Evolutionary conservation across 169 alveolate species (phyloP).

Genomic region (Plasmodium vivax): DNA sequence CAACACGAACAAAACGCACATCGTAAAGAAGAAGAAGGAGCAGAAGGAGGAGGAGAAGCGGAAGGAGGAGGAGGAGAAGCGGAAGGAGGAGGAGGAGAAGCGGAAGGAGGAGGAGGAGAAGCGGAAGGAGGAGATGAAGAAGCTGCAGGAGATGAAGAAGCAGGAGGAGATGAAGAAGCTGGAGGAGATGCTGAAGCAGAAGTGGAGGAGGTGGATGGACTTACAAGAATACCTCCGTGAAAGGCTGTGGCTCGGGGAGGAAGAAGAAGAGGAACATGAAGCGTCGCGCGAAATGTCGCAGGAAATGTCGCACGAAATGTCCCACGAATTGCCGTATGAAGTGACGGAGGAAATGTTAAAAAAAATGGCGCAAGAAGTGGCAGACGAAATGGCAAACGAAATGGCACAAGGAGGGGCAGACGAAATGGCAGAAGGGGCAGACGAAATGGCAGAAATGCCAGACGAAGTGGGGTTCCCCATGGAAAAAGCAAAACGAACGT

Average conservation of each 20-base stretch:
- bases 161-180: no score
- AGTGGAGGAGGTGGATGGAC: no score
- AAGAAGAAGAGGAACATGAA: no score
- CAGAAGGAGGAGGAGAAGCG: not conserved
- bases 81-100: not conserved
- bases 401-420: not conserved
- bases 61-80: no score
- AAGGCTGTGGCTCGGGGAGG: no score
- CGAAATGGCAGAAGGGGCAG: not conserved
- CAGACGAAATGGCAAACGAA: not conserved
- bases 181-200: no score
- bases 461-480: not conserved
- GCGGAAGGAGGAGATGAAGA: no score
- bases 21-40: not conserved
- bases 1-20: slow-evolving; percentile 23
- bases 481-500: not conserved
- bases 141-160: no score
- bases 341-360: not conserved
- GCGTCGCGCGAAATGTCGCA: no score
- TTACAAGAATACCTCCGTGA: no score
- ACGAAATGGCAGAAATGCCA: not conserved
- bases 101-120: no score
- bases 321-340: not conserved
- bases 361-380: not conserved
- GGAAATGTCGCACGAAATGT: no score